A percentile compares a stretch with the other conserved stretches of the same genome.
phyloP scores from a whole-genome alignment of 2,329 filamentous ascomycete species.

The Madurella mycetomatis region DNA sequence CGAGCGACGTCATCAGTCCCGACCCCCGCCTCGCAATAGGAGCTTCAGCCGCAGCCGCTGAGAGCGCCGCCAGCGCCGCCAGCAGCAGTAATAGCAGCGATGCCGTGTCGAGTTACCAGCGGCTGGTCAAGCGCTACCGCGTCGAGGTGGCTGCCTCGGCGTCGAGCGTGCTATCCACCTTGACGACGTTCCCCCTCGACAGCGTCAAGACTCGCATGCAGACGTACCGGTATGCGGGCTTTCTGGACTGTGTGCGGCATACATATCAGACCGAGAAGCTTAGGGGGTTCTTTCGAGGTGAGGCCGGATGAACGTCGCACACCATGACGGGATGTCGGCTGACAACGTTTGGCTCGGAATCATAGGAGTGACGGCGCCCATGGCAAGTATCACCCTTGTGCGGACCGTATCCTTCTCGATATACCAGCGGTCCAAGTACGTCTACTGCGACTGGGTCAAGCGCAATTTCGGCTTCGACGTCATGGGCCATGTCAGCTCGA shows the following conservation, averaged over 20 bases:
- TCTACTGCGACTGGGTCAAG: slow-evolving; percentile 66
- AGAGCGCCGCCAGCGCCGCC: slow-evolving; percentile 15
- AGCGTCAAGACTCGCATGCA: slow-evolving; percentile 90
- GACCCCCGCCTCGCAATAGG: slow-evolving; percentile 12
- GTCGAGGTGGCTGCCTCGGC: slow-evolving; percentile 75
- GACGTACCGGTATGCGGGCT: slow-evolving; percentile 73
- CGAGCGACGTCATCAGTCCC: slow-evolving; percentile 14
- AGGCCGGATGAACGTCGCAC: slow-evolving; percentile 19
- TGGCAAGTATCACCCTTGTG: slow-evolving; percentile 49
- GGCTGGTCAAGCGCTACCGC: slow-evolving; percentile 70
- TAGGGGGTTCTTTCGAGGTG: slow-evolving; percentile 77
- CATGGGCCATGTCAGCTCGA: slow-evolving; percentile 65
- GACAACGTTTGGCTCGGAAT: slow-evolving; percentile 18
- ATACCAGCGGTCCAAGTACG: slow-evolving; percentile 73
- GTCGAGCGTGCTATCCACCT: slow-evolving; percentile 72
- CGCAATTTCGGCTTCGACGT: slow-evolving; percentile 65
- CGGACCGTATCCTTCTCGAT: slow-evolving; percentile 40
- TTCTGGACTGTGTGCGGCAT: slow-evolving; percentile 67
- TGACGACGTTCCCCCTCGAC: slow-evolving; percentile 79
- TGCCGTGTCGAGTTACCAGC: slow-evolving; percentile 31
- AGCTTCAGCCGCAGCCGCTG: slow-evolving; percentile 20
- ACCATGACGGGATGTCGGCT: slow-evolving; percentile 16
- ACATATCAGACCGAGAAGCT: slow-evolving; percentile 72
- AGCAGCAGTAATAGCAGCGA: slow-evolving; percentile 17
- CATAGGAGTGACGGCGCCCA: slow-evolving; percentile 70